These are phyloP conservation scores for Elaeis guineensis DNA, from an alignment of 176 grass and related monocot genomes.

Conservation along the genomic window DNA sequence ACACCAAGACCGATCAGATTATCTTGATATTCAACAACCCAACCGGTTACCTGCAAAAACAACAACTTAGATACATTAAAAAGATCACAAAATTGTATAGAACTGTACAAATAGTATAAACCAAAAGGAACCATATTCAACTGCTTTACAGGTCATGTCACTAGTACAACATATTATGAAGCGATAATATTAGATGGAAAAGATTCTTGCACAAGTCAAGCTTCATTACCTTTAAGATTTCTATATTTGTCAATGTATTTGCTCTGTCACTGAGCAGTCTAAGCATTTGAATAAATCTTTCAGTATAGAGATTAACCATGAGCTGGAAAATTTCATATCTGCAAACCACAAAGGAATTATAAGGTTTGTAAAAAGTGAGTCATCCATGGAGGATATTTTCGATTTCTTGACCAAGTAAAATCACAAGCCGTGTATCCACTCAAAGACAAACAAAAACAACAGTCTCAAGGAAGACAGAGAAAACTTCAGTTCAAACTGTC, in stretches of 20 bases:
- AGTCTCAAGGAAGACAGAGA: too few species aligned
- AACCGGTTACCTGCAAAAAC: conserved; percentile 80
- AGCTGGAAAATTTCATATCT: conserved; percentile 99
- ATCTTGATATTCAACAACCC: conserved; percentile 98
- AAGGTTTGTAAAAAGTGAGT: conserved; percentile 15
- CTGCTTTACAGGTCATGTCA: too few species aligned
- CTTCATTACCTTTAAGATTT: conserved; percentile 80
- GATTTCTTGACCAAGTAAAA: too few species aligned
- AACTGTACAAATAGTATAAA: too few species aligned
- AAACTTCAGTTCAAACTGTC: too few species aligned
- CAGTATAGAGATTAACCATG: conserved; percentile 93
- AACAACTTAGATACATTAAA: conserved; percentile 23
- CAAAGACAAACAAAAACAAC: too few species aligned
- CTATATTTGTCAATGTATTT: conserved; percentile 89
- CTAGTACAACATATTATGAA: too few species aligned
- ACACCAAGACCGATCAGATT: conserved; percentile 93
- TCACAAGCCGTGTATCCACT: too few species aligned
- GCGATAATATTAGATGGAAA: too few species aligned
- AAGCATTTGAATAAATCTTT: conserved; percentile 95
- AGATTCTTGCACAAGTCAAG: neutral
- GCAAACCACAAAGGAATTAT: conserved; percentile 26
- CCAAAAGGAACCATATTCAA: too few species aligned
- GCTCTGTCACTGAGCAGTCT: conserved; percentile 94
- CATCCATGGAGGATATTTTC: too few species aligned
- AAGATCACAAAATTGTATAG: neutral